phyloP scores from a whole-genome alignment of 441 rosid genomes.

The Erysimum cheiri region DNA sequence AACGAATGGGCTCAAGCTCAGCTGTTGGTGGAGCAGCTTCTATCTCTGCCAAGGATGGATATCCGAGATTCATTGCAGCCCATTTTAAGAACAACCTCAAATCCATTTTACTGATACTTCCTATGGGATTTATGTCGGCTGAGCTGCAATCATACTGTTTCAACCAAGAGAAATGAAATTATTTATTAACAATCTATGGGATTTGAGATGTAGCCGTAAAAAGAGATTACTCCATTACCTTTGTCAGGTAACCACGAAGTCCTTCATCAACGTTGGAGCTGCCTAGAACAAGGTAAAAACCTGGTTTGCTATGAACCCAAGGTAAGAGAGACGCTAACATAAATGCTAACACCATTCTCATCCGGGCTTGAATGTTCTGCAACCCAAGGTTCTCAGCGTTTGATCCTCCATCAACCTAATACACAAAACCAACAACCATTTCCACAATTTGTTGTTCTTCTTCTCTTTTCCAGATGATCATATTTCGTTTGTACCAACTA shows the following conservation, averaged over 20 bases:
- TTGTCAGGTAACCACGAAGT: slow-evolving; percentile 92
- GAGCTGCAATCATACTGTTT: slow-evolving; percentile 95
- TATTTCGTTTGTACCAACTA: not conserved
- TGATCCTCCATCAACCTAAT: slow-evolving; percentile 94
- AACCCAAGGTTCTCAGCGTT: slow-evolving; percentile 84
- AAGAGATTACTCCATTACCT: slow-evolving; percentile 52
- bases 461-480: slow-evolving; percentile 1
- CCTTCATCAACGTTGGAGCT: slow-evolving; percentile 99
- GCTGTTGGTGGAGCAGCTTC: slow-evolving; percentile 99
- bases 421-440: slow-evolving; percentile 33
- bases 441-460: not conserved
- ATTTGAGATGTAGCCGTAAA: slow-evolving; percentile 12
- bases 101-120: slow-evolving; percentile 94
- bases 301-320: slow-evolving; percentile 92
- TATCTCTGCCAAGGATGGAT: slow-evolving; percentile 82
- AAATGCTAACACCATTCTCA: slow-evolving; percentile 96
- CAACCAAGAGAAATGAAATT: slow-evolving; percentile 23
- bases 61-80: slow-evolving; percentile 90
- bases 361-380: slow-evolving; percentile 98
- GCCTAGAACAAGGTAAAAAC: slow-evolving; percentile 94
- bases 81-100: slow-evolving; percentile 80
- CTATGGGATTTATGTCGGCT: slow-evolving; percentile 96
- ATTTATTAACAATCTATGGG: not conserved
- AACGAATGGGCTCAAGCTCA: slow-evolving; percentile 93
- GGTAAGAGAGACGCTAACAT: slow-evolving; percentile 96